Evolutionary conservation across 192 early-diverging fungal species (phyloP), one percentile per base, ranked within the genome.

Genomic region (Jimgerdemannia lactiflua): DNA sequence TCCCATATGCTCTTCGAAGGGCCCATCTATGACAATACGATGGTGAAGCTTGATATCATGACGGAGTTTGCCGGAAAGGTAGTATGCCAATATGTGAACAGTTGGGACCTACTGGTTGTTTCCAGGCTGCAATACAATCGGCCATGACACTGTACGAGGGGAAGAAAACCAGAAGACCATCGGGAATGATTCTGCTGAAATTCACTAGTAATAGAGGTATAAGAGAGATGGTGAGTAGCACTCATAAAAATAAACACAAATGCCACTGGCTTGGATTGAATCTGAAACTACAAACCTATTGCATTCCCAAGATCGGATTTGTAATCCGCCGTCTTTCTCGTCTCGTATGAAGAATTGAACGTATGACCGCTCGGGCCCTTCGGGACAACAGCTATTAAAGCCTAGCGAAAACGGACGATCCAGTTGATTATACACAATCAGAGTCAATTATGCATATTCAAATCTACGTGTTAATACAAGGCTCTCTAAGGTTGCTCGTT

Each of bases 151-250:
- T 64, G 72, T 90, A 90, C 0, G 81, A 82, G 7, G 87, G 80
- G 69, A 90, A 90, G 70, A 90, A 90, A 10, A 82, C 79, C n/a
- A 90, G 72, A 3, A 90, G 42, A 1, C 89, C 89, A 67, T 86
- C 84, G 4, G 89, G 89, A 40, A 87, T 71, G 14, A 86, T 65
- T 63, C 74, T 64, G 10, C 66, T 67, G 70, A 83, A 84, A 66
- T 89, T 84, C n/a, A 77, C 78, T 74, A 39, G 20, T 9, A 4
- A 74, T 59, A 2, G 49, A 59, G 14, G 49, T 59, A 59, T 29
- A 29, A 29, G 29, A 29, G 29, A 29, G 29, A 29, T 29, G 29
- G 29, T 29, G 1, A 29, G 29, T 29, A 29, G 29, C 1, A 29
- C 29, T 29, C 29, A 29, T 29, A 29, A 29, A 29, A 29, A 29